Base-by-base conservation (phyloP, 1,139 yeast genomes). In the Hansenula anomala region DNA sequence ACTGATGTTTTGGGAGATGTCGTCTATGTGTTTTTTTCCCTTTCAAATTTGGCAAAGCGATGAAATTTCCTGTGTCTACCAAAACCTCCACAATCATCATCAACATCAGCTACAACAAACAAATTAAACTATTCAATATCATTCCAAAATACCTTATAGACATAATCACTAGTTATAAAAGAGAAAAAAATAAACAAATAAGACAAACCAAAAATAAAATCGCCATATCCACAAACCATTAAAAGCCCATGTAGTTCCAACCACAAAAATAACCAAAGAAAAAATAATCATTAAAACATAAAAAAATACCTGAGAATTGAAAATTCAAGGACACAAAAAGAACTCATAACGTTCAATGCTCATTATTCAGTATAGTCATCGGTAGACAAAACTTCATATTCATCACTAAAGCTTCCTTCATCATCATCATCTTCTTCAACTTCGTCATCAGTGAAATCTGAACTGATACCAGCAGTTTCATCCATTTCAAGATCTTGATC, bases 341-440 rank as follows among this genome's bases (percentile, higher is more conserved):
- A 8, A 14, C 6, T 12, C 4, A 12, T 9, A 4, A 27, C 5
- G 16, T 8, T 24, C 28, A n/a, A n/a, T n/a, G 22, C 8, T 6
- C 9, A 20, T 9, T 20, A 20, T 6, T 36, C 33, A 13, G 36
- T 23, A 16, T 28, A 30, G 9, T 39, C 41, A 23, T 31, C 38
- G n/a, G 39, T 26, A 8, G 39, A 36, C 9, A 39, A 16, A 11
- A 39, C 25, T 15, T 39, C 42, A 24, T 39, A 39, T n/a, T 39
- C 42, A 14, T 36, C 42, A 28, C 34, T 26, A 16, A 38, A 18
- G 9, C 8, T n/a, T 14, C 12, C 27, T 19, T 30, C 34, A 20
- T 6, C 6, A 28, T 32, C 17, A 22, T 17, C 34, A 22, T 20
- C 33, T n/a, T 34, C 37, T 13, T 23, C 30, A 15, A n/a, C 12